A percentile compares a stretch with the other conserved stretches of the same genome.
Conservation (phyloP, 2,329 filamentous ascomycete species). For the Aspergillus quadricinctus region DNA sequence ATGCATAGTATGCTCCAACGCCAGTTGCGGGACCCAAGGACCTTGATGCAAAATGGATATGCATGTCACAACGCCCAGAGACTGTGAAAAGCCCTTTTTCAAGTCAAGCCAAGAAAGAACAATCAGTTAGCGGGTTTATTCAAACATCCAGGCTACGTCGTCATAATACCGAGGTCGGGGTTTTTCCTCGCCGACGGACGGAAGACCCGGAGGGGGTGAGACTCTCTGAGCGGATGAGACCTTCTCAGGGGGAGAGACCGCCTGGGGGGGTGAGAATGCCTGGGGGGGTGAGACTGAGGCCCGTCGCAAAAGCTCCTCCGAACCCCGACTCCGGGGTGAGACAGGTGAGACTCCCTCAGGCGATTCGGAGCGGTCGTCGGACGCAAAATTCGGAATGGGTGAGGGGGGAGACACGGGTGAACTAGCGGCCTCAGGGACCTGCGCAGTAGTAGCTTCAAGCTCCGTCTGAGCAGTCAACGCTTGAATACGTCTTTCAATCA, state of each 20-base stretch:
- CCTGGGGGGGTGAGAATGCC: too few species aligned
- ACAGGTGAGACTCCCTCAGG: too few species aligned
- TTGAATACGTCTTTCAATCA: conserved; percentile 28
- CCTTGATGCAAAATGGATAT: neutral
- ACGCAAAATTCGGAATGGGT: neutral
- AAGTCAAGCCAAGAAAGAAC: neutral
- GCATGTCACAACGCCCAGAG: neutral
- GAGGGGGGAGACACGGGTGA: neutral
- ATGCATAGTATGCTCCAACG: neutral
- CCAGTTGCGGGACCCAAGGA: neutral
- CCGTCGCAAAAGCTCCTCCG: too few species aligned
- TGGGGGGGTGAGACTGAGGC: too few species aligned
- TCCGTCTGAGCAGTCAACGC: conserved; percentile 12
- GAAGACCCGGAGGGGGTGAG: too few species aligned
- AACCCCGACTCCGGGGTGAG: too few species aligned
- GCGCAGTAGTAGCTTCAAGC: neutral
- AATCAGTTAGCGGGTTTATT: neutral
- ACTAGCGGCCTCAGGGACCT: neutral
- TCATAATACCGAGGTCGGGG: too few species aligned
- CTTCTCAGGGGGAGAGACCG: too few species aligned
- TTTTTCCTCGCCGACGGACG: too few species aligned
- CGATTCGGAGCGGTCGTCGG: neutral
- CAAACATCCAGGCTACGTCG: too few species aligned
- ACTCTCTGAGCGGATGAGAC: too few species aligned
- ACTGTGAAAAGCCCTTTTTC: neutral